Evolutionary conservation across 805 yeast species (phyloP).

Genomic region (Kodamaea neixiangensis): DNA sequence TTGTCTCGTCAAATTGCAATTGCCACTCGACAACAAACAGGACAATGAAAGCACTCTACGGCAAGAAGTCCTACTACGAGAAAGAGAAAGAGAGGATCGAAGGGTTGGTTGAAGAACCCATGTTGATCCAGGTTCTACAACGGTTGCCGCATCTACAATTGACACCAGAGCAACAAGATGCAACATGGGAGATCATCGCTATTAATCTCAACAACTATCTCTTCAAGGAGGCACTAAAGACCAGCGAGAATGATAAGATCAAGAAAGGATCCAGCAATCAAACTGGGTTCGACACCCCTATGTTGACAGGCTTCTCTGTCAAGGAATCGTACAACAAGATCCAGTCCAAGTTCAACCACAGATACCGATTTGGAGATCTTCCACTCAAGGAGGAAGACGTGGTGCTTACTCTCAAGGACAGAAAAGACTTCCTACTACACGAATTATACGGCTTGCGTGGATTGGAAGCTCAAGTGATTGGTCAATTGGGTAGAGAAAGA

Average conservation of each 20-base stretch:
- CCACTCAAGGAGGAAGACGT: not conserved
- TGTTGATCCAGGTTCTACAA: conserved; percentile 29
- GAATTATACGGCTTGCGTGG: conserved; percentile 23
- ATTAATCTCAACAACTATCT: conserved; percentile 28
- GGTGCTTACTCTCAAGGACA: not conserved
- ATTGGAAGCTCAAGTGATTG: conserved; percentile 25
- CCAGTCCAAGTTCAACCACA: not conserved
- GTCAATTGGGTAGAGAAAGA: conserved; percentile 22
- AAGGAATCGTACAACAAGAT: conserved; percentile 6
- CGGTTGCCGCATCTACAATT: conserved; percentile 35
- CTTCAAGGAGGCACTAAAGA: conserved; percentile 16
- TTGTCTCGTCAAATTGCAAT: not conserved
- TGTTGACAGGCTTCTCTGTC: conserved; percentile 6
- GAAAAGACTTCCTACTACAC: conserved; percentile 19
- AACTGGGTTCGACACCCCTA: conserved; percentile 5
- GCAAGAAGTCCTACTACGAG: conserved; percentile 28
- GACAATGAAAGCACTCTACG: conserved; percentile 5
- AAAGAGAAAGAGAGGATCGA: conserved; percentile 25
- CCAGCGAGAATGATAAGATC: not conserved
- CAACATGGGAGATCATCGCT: conserved; percentile 38
- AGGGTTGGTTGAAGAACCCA: conserved; percentile 25
- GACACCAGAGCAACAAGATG: conserved; percentile 23
- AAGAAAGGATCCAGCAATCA: not conserved
- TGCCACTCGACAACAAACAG: not conserved
- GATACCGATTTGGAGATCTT: not conserved